These are phyloP conservation scores for Naumovozyma baii DNA, from an alignment of 805 yeast species.

Conservation along the genomic window DNA sequence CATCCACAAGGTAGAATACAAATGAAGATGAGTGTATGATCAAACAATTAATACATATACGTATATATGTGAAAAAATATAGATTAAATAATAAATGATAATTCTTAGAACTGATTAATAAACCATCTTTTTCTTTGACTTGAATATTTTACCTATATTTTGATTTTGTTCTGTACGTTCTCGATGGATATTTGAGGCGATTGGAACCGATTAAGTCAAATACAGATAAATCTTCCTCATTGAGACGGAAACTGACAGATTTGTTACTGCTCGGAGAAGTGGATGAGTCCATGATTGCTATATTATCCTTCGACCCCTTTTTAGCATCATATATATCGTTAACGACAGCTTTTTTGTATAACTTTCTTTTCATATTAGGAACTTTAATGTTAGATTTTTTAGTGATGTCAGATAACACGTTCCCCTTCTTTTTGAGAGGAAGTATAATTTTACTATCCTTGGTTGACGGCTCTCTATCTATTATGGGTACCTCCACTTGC, in stretches of 20 bases:
- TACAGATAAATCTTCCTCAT: slow-evolving; percentile 31
- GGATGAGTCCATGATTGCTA: neutral
- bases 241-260: slow-evolving; percentile 19
- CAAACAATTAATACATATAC: neutral
- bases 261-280: slow-evolving; percentile 3
- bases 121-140: no score
- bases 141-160: neutral
- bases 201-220: slow-evolving; percentile 34
- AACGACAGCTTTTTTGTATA: slow-evolving; percentile 25
- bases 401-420: slow-evolving; percentile 5
- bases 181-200: slow-evolving; percentile 12
- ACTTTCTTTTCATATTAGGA: slow-evolving; percentile 12
- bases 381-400: slow-evolving; percentile 1
- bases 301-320: neutral
- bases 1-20: slow-evolving; percentile 75
- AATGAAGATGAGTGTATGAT: slow-evolving; percentile 94
- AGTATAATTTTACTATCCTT: neutral
- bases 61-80: neutral
- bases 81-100: neutral
- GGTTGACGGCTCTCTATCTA: neutral
- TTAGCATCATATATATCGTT: slow-evolving; percentile 19
- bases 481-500: neutral
- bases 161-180: slow-evolving; percentile 18
- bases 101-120: no score
- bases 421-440: neutral